Evolutionary conservation across 2,329 filamentous ascomycete genomes (phyloP).

Genomic region (Cercospora berteroae): DNA sequence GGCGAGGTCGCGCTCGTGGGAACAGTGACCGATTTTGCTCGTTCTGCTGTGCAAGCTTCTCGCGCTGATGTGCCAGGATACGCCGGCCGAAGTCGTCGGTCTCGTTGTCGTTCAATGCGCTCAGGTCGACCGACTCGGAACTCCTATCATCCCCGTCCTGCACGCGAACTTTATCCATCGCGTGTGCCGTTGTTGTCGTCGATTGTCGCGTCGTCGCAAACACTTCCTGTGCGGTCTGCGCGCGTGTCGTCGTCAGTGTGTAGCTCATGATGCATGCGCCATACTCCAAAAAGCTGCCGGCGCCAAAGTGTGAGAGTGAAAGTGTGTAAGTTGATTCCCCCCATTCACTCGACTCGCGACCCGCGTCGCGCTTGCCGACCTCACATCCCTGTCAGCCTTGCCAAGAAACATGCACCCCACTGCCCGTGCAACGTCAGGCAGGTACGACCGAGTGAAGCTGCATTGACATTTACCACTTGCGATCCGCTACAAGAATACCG

Average conservation of each 20-base stretch:
- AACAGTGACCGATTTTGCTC: constrained; percentile 30
- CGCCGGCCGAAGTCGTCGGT: constrained; percentile 48
- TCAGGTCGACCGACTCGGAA: constrained; percentile 9
- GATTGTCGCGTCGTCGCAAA: constrained; percentile 8
- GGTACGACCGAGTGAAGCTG: constrained; percentile 2
- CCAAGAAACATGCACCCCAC: constrained; percentile 7
- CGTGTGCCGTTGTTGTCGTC: constrained; percentile 4
- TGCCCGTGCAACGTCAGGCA: constrained; percentile 12
- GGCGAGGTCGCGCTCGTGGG: constrained; percentile 25
- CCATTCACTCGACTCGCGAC: constrained; percentile 5
- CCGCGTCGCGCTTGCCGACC: constrained; percentile 4
- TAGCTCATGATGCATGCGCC: constrained; percentile 12
- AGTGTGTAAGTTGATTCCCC: not conserved
- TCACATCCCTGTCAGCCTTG: constrained; percentile 5
- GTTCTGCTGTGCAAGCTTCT: constrained; percentile 42
- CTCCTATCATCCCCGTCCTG: constrained; percentile 26
- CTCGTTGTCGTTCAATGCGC: constrained; percentile 39
- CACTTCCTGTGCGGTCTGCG: not conserved
- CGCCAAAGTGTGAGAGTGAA: not conserved
- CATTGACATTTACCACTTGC: not conserved
- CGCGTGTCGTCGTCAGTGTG: constrained; percentile 6
- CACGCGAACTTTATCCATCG: constrained; percentile 27
- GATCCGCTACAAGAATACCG: not conserved
- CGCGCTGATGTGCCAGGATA: constrained; percentile 46
- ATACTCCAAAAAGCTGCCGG: constrained; percentile 6